Base-by-base conservation (phyloP, 164 flowering plant species). In the Chimonanthus salicifolius region DNA sequence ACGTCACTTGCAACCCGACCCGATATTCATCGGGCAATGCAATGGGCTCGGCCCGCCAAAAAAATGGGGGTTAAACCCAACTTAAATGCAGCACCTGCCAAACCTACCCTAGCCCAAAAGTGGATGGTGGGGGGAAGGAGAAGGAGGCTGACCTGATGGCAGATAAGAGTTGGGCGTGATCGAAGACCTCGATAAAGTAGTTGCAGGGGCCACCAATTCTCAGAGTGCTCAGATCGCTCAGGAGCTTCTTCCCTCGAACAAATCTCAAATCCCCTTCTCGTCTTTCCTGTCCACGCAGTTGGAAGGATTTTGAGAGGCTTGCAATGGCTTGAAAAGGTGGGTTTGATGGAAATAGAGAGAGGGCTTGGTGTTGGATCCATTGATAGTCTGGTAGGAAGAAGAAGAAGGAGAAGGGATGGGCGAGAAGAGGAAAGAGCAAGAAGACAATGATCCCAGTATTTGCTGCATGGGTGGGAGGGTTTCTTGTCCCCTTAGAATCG, bases 151-250 rank as follows among this genome's bases (percentile, higher is more conserved):
- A 74, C 66, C 64, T 71, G 67, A 58, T 46, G 60, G 71, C 60
- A 58, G 78, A 71, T 47, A 71, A 11, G 64, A 76, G 71, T 47
- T 67, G 78, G 71, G 67, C 18, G 5, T 76, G 66, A 48, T 71
- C 46, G 60, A 60, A 71, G 33, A 71, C 62, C 62, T 76, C 60
- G 46, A 45, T 48, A 21, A 71, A 71, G 73, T 71, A 76, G 18
- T 71, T 71, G 63, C 62, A 49, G 45, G 78, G 78, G 4, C 78
- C 78, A 13, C 78, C 78, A 6, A 76, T 71, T 47, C 74, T 67
- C 78, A 74, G 71, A 3, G 78, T 76, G n/a, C 71, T 62, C 66
- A 76, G 54, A 43, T 76, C 78, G 18, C 65, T 76, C 7, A 76
- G 74, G 58, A 71, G 74, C 47, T 67, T 58, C 58, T 76, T 67